Evolutionary conservation across 1,284 basidiomycete species (phyloP).

Genomic region (Pyrrhoderma lamaoense): DNA sequence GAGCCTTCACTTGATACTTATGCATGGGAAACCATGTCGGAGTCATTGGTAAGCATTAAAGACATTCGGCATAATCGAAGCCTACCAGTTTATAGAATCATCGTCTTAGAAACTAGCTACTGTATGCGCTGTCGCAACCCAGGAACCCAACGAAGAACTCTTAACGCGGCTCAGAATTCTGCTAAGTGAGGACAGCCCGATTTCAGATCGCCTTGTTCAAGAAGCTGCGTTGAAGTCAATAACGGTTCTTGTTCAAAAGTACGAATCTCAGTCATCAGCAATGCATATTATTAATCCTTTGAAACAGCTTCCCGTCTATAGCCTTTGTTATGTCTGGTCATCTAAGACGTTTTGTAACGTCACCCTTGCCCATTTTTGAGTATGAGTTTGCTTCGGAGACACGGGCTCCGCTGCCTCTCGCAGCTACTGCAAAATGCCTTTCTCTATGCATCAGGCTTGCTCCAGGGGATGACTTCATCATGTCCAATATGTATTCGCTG

Average conservation of each 20-base stretch:
- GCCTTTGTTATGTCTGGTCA: slow-evolving; percentile 73
- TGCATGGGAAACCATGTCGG: slow-evolving; percentile 81
- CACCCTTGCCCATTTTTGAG: slow-evolving; percentile 83
- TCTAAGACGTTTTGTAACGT: slow-evolving; percentile 83
- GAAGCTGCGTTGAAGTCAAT: slow-evolving; percentile 80
- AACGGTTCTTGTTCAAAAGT: slow-evolving; percentile 80
- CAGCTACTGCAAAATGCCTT: slow-evolving; percentile 84
- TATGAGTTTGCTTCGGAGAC: slow-evolving; percentile 73
- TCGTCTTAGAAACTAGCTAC: slow-evolving; percentile 74
- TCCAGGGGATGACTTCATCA: slow-evolving; percentile 83
- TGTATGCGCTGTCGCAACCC: slow-evolving; percentile 71
- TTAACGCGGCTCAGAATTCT: slow-evolving; percentile 68
- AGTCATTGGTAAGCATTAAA: slow-evolving; percentile 53
- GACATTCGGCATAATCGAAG: neutral
- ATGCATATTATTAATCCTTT: neutral
- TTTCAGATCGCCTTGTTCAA: slow-evolving; percentile 76
- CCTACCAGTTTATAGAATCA: slow-evolving; percentile 17
- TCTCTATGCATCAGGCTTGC: slow-evolving; percentile 86
- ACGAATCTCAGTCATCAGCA: slow-evolving; percentile 23
- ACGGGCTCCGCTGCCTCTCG: slow-evolving; percentile 67
- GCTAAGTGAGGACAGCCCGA: slow-evolving; percentile 74
- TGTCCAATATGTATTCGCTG: slow-evolving; percentile 94
- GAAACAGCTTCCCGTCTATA: slow-evolving; percentile 67
- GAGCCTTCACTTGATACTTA: slow-evolving; percentile 77
- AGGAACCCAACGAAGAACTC: slow-evolving; percentile 63